These are phyloP conservation scores for Mortierella sp. DNA, from an alignment of 371 early-diverging fungal species.

Conservation along the genomic window DNA sequence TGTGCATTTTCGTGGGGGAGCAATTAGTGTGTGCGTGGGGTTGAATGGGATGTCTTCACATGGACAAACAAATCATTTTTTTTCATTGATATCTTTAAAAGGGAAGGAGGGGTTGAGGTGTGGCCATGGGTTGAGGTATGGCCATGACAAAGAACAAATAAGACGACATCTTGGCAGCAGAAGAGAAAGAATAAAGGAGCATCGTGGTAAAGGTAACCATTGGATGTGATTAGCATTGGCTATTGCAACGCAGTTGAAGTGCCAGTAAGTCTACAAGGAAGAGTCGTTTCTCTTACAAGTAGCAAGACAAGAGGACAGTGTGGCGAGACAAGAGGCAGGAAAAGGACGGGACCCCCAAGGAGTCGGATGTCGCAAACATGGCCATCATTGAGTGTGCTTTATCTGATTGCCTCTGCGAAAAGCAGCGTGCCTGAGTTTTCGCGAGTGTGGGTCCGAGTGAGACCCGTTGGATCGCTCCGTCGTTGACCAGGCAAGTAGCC, in stretches of 20 bases:
- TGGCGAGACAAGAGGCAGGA: not conserved
- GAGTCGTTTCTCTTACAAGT: too few species aligned
- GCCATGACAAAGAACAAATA: not conserved
- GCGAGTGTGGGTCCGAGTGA: not conserved
- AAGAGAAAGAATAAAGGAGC: not conserved
- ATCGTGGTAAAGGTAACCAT: not conserved
- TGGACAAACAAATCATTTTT: not conserved
- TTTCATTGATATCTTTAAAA: too few species aligned
- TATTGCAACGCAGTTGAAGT: not conserved
- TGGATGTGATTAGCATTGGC: not conserved
- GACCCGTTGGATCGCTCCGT: not conserved
- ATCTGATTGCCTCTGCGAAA: not conserved
- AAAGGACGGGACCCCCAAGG: not conserved
- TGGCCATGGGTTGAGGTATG: not conserved
- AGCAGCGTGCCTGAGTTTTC: not conserved
- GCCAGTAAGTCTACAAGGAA: not conserved
- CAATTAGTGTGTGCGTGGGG: not conserved
- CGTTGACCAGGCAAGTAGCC: not conserved
- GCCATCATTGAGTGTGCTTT: not conserved
- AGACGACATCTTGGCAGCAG: not conserved
- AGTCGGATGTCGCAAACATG: not conserved
- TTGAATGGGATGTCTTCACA: not conserved
- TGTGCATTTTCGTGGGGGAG: conserved; percentile 8
- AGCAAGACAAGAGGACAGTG: not conserved
- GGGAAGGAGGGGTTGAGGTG: not conserved